Percentiles rank a stretch among this genome's conserved stretches.
These are phyloP conservation scores for Rhypophila decipiens DNA, from an alignment of 495 filamentous ascomycete species.

Conservation along the genomic window DNA sequence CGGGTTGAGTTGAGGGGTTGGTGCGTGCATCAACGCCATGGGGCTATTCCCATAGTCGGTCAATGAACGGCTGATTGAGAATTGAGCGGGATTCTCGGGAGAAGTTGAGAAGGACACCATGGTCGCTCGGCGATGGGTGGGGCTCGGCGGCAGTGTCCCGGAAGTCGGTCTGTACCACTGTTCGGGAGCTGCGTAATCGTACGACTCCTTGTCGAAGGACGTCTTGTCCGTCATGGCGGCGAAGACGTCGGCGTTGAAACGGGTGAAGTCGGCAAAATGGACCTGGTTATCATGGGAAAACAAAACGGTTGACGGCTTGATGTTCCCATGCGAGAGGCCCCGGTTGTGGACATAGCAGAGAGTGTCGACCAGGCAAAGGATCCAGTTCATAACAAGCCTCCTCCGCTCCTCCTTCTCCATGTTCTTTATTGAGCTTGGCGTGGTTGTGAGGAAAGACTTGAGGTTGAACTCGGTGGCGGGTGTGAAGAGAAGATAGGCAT, in stretches of 20 bases:
- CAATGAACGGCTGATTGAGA: conserved; percentile 27
- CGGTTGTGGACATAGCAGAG: conserved; percentile 69
- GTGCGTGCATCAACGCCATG: conserved; percentile 24
- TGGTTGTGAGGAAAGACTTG: conserved; percentile 66
- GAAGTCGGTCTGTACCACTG: conserved; percentile 52
- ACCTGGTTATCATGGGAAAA: conserved; percentile 66
- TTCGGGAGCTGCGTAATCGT: conserved; percentile 86
- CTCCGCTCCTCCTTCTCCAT: conserved; percentile 67
- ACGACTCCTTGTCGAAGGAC: conserved; percentile 65
- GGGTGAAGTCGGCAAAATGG: conserved; percentile 65
- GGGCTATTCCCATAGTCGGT: conserved; percentile 18
- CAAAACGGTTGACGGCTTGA: conserved; percentile 77
- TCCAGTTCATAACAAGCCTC: conserved; percentile 69
- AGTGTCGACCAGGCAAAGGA: conserved; percentile 77
- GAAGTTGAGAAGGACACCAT: conserved; percentile 22
- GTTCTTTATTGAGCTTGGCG: conserved; percentile 59
- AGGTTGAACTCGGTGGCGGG: conserved; percentile 71
- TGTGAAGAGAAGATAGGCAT: conserved; percentile 70
- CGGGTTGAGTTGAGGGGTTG: conserved; percentile 35
- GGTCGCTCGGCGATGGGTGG: conserved; percentile 22
- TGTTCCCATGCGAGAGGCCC: conserved; percentile 68
- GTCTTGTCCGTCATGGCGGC: conserved; percentile 31
- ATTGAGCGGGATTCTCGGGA: conserved; percentile 27
- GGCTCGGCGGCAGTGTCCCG: conserved; percentile 16
- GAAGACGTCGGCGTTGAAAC: conserved; percentile 43